A percentile compares a stretch with the other conserved stretches of the same genome.
phyloP scores from a whole-genome alignment of 306 rosid genomes.

The Corylus americana region DNA sequence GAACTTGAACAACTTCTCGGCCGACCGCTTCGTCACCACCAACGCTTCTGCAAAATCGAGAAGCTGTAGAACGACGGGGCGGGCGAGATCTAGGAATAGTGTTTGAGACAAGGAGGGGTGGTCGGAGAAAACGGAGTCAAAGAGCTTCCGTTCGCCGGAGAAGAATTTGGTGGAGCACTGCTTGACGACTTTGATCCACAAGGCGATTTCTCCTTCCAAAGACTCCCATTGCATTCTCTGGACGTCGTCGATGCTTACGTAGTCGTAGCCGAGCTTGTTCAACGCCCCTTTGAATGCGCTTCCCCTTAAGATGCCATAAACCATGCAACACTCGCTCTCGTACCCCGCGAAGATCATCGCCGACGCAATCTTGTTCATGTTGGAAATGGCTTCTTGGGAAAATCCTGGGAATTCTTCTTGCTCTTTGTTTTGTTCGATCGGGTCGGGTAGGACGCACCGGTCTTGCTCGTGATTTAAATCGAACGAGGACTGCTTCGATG shows the following conservation, averaged over 20 bases:
- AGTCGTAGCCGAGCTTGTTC: conserved; percentile 41
- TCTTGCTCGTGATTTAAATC: conserved; percentile 30
- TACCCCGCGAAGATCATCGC: conserved; percentile 64
- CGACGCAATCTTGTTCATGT: conserved; percentile 45
- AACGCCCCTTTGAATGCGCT: conserved; percentile 44
- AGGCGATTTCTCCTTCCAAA: conserved; percentile 51
- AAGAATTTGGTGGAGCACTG: conserved; percentile 55
- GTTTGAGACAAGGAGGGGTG: conserved; percentile 31
- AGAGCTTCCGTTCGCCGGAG: conserved; percentile 46
- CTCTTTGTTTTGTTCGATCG: neutral
- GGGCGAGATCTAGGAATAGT: conserved; percentile 44
- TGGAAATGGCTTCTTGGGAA: conserved; percentile 36
- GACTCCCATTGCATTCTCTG: conserved; percentile 69
- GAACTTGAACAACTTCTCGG: conserved; percentile 72
- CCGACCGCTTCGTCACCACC: conserved; percentile 49
- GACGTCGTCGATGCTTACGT: conserved; percentile 55
- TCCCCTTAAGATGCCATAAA: conserved; percentile 44
- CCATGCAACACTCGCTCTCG: conserved; percentile 59
- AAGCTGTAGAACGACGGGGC: conserved; percentile 43
- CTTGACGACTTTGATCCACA: conserved; percentile 60
- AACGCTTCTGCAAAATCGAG: conserved; percentile 63
- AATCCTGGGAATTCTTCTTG: conserved; percentile 34
- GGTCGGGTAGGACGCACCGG: neutral
- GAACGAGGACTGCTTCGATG: conserved; percentile 35
- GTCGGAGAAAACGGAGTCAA: conserved; percentile 44